Base-by-base conservation (phyloP, 768 basidiomycete species). In the Boletus huronensis region DNA sequence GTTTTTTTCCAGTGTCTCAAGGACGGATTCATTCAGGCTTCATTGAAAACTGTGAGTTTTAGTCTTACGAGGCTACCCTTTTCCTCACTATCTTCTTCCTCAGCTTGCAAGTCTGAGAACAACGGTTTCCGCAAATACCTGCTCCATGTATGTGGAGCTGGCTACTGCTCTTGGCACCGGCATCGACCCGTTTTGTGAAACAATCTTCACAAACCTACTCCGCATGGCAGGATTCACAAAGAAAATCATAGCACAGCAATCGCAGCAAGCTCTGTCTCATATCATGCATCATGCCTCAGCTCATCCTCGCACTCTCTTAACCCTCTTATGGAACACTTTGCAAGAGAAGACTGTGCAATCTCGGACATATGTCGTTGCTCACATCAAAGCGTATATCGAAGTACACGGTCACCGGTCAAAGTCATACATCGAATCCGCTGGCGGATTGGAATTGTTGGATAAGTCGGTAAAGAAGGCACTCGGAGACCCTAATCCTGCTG, bases 211-310 rank as follows among this genome's bases (percentile, higher is more conserved):
- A n/a, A 81, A 87, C 63, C 79, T 95, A 13, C 76, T 95, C 39
- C 85, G 84, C 58, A 88, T 98, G 90, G 84, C 90, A 28, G 85
- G 84, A 8, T 85, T 90, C 51, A 98, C 95, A 31, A 99, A 99
- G 73, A 96, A 95, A 69, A 85, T 98, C 45, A 82, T 84, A 23
- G 92, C 89, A 5, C 86, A 92, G 52, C 87, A 87, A 55, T 90
- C 95, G 1, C 97, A 98, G 68, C 75, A 79, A 2, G 77, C 83
- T 1, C 80, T 91, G 9, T 77, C 79, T 2, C 71, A 77, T n/a
- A 75, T 98, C 54, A 82, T 98, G 19, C 76, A 76, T 1, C 72
- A 88, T 61, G 81, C 85, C 2, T 85, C 90, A 3, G 76, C 83
- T 44, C 87, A 85, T 57, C 85, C 93, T 10, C 83, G 87, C 28